These are phyloP conservation scores for Forsythia viridissima DNA, from an alignment of 257 asterid species.

Conservation along the genomic window DNA sequence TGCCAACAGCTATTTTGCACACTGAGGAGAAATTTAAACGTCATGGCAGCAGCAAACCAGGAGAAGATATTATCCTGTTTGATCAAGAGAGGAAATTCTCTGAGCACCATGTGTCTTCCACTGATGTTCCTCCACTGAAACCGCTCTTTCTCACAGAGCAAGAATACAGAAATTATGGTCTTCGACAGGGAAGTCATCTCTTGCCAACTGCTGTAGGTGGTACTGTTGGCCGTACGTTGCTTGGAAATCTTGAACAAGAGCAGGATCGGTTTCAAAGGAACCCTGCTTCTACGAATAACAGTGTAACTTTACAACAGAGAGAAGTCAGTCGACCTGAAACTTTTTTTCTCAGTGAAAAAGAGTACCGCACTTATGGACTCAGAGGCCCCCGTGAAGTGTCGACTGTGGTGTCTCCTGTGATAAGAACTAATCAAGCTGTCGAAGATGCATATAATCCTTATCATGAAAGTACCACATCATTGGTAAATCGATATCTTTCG, in stretches of 20 bases:
- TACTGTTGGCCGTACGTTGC: conserved; percentile 25
- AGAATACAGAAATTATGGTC: conserved; percentile 77
- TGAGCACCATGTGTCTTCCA: conserved; percentile 29
- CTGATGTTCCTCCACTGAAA: conserved; percentile 24
- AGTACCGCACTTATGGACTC: conserved; percentile 62
- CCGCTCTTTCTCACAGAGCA: conserved; percentile 63
- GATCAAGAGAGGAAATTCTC: conserved; percentile 33
- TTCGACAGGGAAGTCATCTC: conserved; percentile 46
- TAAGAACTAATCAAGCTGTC: conserved; percentile 21
- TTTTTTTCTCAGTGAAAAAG: conserved; percentile 50
- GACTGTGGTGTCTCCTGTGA: conserved; percentile 26
- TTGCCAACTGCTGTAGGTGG: conserved; percentile 35
- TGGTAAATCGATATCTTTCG: conserved; percentile 68
- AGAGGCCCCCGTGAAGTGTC: conserved; percentile 34
- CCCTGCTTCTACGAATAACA: conserved; percentile 25
- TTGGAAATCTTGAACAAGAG: conserved; percentile 38
- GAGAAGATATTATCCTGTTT: conserved; percentile 23
- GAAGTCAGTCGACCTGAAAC: conserved; percentile 35
- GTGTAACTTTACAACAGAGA: conserved; percentile 35
- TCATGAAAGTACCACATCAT: conserved; percentile 58
- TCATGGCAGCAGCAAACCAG: conserved; percentile 22
- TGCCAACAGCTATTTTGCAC: conserved; percentile 23
- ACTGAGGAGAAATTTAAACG: conserved; percentile 30
- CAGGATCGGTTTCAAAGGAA: conserved; percentile 40
- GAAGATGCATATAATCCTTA: conserved; percentile 45